Evolutionary conservation across 192 early-diverging fungal species (phyloP), one percentile per base, ranked within the genome.

Genomic region (Umbelopsis ramanniana): DNA sequence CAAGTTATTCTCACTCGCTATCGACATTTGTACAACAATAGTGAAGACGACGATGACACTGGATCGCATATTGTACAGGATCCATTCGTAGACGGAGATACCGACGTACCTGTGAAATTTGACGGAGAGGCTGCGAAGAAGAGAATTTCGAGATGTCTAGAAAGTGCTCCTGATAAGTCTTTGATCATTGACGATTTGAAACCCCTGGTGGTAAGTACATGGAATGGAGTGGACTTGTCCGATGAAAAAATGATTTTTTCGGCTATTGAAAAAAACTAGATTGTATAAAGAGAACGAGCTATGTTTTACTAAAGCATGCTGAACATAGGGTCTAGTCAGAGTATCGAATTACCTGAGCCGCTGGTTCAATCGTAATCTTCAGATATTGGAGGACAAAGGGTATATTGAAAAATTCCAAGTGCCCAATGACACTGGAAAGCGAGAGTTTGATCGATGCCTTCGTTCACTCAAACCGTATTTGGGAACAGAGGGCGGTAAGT

Each of bases 321-420:
- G 15, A 4, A 14, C 14, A 37, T 37, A 63, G 57, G 57, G 57
- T 35, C 11, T 63, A 33, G 0, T 37, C 33, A 63, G 17, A 19
- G 26, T 14, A 4, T 63, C 57, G 1, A 11, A 0, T 14, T 2
- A 0, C 6, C 33, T 63, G 29, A 63, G 15, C 12, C 57, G 57
- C 15, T 63, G 57, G 57, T 63, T 63, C 8, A 63, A 63, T 37
- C 57, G 57, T 1, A 63, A 35, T 19, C 5, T 63, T 35, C 8
- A n/a, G 15, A n/a, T 29, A 11, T 6, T 63, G 15, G 57, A 38
- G 19, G 15, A 63, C 0, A 63, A 37, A 37, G 57, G 57, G 1
- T 63, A 63, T 37, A 19, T 63, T 17, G 29, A 63, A 63, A 63
- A 29, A 14, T 17, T 63, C 12, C 29, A 17, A 6, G 57, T 63